phyloP scores from a whole-genome alignment of 192 early-diverging fungal genomes.

The Chytriomyces sp. region DNA sequence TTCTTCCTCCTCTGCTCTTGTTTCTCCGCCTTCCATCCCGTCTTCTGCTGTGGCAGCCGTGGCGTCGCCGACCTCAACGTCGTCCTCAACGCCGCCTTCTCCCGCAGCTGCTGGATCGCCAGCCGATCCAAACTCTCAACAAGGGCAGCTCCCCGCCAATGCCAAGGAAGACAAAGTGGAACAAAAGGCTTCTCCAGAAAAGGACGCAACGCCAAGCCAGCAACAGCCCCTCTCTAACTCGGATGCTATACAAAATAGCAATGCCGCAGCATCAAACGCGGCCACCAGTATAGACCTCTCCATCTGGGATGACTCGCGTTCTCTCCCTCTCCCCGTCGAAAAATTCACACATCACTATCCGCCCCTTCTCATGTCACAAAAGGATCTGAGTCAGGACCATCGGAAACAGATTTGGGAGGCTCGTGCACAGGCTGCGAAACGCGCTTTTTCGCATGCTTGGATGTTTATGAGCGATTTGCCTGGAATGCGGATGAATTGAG shows the following conservation, averaged over 20 bases:
- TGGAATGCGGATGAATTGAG: slow-evolving; percentile 87
- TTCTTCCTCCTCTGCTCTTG: neutral
- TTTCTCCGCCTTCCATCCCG: neutral
- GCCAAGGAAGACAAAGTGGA: too few species aligned
- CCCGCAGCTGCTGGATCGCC: neutral
- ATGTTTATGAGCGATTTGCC: slow-evolving; percentile 68
- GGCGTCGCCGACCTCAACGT: neutral
- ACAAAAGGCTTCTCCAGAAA: too few species aligned
- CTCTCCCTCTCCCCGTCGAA: neutral
- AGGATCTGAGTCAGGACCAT: neutral
- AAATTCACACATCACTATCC: slow-evolving; percentile 1
- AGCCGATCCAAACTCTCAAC: too few species aligned
- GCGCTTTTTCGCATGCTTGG: slow-evolving; percentile 77
- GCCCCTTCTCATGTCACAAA: neutral
- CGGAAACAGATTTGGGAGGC: slow-evolving; percentile 26
- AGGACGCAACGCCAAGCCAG: too few species aligned
- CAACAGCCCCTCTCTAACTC: too few species aligned
- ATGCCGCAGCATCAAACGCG: too few species aligned
- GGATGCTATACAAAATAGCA: too few species aligned
- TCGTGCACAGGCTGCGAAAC: slow-evolving; percentile 50
- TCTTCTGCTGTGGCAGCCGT: neutral
- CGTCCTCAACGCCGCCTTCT: neutral
- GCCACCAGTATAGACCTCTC: neutral
- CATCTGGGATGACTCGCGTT: slow-evolving; percentile 8
- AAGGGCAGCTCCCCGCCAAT: too few species aligned